These are phyloP conservation scores for Phytopythium litorale DNA, from an alignment of 352 stramenopile species.

Conservation along the genomic window DNA sequence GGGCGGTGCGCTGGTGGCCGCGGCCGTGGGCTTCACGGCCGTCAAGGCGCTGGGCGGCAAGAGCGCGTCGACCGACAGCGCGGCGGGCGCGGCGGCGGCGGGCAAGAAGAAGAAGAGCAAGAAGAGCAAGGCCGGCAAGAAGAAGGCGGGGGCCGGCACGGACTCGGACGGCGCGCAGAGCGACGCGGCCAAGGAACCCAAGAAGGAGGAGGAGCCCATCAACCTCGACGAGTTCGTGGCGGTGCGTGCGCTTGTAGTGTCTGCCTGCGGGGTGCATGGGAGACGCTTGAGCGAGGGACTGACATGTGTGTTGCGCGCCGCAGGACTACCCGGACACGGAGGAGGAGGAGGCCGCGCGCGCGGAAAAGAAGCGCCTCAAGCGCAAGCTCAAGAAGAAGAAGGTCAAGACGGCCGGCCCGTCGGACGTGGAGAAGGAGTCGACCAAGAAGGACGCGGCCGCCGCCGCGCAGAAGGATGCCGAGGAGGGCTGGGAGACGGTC, in stretches of 20 bases:
- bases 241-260: neutral
- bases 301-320: neutral
- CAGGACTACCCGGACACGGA: slow-evolving; percentile 74
- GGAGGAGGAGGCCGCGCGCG: slow-evolving; percentile 70
- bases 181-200: slow-evolving; percentile 15
- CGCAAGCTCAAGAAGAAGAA: slow-evolving; percentile 84
- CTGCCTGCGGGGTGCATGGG: neutral
- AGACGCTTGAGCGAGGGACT: neutral
- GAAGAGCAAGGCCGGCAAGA: slow-evolving; percentile 43
- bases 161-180: slow-evolving; percentile 4
- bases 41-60: slow-evolving; percentile 60
- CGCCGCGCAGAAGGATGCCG: slow-evolving; percentile 55
- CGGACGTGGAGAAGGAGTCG: slow-evolving; percentile 37
- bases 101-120: slow-evolving; percentile 56
- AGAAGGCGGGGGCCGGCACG: slow-evolving; percentile 11
- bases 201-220: slow-evolving; percentile 35
- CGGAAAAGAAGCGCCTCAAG: slow-evolving; percentile 79
- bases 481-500: slow-evolving; percentile 83
- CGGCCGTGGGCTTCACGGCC: slow-evolving; percentile 61
- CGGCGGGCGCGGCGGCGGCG: slow-evolving; percentile 43
- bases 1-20: slow-evolving; percentile 59
- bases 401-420: slow-evolving; percentile 38
- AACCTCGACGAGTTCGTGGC: slow-evolving; percentile 73
- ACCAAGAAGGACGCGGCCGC: slow-evolving; percentile 42
- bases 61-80: slow-evolving; percentile 12